These are phyloP conservation scores for Fallopia convolvulus DNA, from an alignment of 148 eudicot species.

Conservation along the genomic window DNA sequence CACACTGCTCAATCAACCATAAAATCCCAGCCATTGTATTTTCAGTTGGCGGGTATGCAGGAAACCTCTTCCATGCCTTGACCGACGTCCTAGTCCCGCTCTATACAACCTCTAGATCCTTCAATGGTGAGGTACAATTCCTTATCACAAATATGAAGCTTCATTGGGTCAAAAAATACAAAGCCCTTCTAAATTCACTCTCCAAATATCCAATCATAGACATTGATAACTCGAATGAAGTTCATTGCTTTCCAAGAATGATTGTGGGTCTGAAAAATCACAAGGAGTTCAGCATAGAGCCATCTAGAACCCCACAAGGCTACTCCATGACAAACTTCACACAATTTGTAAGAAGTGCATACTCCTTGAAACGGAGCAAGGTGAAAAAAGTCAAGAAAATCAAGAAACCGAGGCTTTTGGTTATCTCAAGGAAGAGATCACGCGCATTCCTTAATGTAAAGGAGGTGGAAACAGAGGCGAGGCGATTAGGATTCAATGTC, in stretches of 20 bases:
- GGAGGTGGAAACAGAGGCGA: constrained; percentile 23
- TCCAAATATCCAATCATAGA: constrained; percentile 39
- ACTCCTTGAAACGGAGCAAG: constrained; percentile 25
- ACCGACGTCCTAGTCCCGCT: constrained; percentile 30
- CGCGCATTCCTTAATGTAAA: constrained; percentile 33
- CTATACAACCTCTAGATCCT: constrained; percentile 19
- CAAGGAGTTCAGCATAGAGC: constrained; percentile 27
- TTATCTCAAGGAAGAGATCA: constrained; percentile 35
- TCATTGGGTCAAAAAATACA: constrained; percentile 32
- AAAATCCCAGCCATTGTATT: constrained; percentile 25
- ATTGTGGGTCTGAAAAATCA: constrained; percentile 42
- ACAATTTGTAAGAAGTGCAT: constrained; percentile 27
- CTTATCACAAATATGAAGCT: constrained; percentile 20
- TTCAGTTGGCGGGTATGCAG: constrained; percentile 27
- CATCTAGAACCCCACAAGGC: constrained; percentile 16
- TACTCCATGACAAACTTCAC: constrained; percentile 30
- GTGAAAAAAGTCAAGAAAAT: constrained; percentile 1
- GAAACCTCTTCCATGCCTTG: constrained; percentile 27
- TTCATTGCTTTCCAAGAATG: constrained; percentile 40
- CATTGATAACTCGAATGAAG: constrained; percentile 26
- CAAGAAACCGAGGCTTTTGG: constrained; percentile 37
- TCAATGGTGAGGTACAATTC: constrained; percentile 32
- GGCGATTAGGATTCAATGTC: constrained; percentile 38
- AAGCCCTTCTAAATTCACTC: constrained; percentile 26
- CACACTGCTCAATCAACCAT: constrained; percentile 20